phyloP scores from a whole-genome alignment of 331 rosid genomes.

The Quercus phellos region DNA sequence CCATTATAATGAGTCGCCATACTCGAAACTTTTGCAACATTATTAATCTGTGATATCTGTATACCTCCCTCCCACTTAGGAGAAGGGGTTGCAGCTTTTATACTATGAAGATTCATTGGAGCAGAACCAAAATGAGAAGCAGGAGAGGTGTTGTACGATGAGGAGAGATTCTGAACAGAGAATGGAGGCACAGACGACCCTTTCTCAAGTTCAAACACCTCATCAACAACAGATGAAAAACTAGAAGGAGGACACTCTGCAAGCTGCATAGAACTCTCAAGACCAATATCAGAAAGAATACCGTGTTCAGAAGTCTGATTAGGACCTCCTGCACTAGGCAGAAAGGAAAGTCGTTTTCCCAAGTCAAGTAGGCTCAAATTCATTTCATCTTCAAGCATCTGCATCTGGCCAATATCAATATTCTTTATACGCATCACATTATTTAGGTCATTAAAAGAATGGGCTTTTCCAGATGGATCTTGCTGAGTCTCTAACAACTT shows the following conservation, averaged over 20 bases:
- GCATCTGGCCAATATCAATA: constrained; percentile 78
- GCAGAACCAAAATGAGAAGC: constrained; percentile 63
- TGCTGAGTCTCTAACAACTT: constrained; percentile 80
- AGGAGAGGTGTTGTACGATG: constrained; percentile 47
- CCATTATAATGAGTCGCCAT: constrained; percentile 46
- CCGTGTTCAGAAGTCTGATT: constrained; percentile 55
- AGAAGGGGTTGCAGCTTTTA: constrained; percentile 63
- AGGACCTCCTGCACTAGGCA: constrained; percentile 45
- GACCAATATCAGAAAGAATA: constrained; percentile 48
- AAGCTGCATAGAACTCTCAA: constrained; percentile 51
- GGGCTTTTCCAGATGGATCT: constrained; percentile 56
- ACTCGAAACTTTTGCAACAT: constrained; percentile 39
- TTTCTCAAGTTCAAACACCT: constrained; percentile 82
- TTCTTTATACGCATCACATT: constrained; percentile 63
- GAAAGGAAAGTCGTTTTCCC: constrained; percentile 50
- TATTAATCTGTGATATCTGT: constrained; percentile 55
- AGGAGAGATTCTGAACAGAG: constrained; percentile 46
- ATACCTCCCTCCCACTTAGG: constrained; percentile 81
- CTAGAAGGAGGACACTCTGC: constrained; percentile 64
- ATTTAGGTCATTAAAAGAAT: constrained; percentile 48
- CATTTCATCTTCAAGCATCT: constrained; percentile 87
- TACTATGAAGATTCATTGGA: constrained; percentile 44
- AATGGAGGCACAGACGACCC: constrained; percentile 54
- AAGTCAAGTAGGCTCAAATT: constrained; percentile 73
- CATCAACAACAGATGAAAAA: constrained; percentile 93